phyloP scores from a whole-genome alignment of 345 rosid genomes.

The Alliaria petiolata region DNA sequence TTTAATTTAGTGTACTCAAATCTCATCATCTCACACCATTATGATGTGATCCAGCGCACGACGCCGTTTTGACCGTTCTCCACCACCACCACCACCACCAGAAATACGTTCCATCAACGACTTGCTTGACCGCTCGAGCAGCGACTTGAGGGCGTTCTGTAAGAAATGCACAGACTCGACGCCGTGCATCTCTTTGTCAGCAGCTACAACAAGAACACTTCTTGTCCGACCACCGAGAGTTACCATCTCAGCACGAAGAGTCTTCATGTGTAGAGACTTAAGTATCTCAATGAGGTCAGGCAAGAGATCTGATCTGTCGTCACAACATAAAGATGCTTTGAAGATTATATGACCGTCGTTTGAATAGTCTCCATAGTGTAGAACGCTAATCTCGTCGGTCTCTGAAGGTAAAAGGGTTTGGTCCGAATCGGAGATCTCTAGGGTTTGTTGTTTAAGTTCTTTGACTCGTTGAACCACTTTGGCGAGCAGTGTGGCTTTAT shows the following conservation, averaged over 20 bases:
- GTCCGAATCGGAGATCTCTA: constrained; percentile 64
- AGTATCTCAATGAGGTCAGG: constrained; percentile 81
- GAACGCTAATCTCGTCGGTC: constrained; percentile 81
- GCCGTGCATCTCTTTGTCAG: constrained; percentile 71
- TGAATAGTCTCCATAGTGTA: constrained; percentile 58
- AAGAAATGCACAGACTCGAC: constrained; percentile 85
- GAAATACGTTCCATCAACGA: constrained; percentile 31
- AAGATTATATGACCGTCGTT: constrained; percentile 66
- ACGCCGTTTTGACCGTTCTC: constrained; percentile 76
- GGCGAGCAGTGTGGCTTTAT: constrained; percentile 92
- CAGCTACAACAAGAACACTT: constrained; percentile 73
- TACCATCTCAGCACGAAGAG: constrained; percentile 76
- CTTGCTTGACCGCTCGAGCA: constrained; percentile 75
- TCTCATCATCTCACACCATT: constrained; percentile 33
- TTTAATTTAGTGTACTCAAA: constrained; percentile 9
- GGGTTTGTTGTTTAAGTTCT: constrained; percentile 82
- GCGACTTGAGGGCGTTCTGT: constrained; percentile 78
- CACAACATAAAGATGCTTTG: constrained; percentile 92
- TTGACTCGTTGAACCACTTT: constrained; percentile 89
- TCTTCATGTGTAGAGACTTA: constrained; percentile 80
- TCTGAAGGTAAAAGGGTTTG: constrained; percentile 78
- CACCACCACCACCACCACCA: constrained; percentile 30
- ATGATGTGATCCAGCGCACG: constrained; percentile 70
- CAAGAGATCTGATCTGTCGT: constrained; percentile 81
- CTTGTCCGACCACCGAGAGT: constrained; percentile 83